A percentile compares a stretch with the other conserved stretches of the same genome.
Evolutionary conservation across 2,329 filamentous ascomycete species (phyloP).

Genomic region (Knufia fluminis): DNA sequence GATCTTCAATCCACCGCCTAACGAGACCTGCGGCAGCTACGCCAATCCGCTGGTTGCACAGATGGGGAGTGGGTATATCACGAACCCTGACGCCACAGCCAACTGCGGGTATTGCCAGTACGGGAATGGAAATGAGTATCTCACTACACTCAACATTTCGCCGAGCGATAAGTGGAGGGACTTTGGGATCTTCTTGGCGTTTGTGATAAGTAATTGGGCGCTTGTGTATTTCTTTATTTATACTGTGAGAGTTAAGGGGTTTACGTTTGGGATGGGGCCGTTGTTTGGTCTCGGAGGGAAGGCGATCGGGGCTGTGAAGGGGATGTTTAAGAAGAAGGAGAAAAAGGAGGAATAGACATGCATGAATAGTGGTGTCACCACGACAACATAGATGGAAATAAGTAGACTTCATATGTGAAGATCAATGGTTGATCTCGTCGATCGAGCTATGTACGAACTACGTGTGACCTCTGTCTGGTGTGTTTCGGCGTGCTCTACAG

Average conservation of each 20-base stretch:
- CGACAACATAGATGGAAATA: too few species aligned
- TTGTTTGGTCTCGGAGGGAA: slow-evolving; percentile 44
- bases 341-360: neutral
- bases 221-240: slow-evolving; percentile 72
- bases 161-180: slow-evolving; percentile 58
- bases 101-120: slow-evolving; percentile 66
- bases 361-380: too few species aligned
- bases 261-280: slow-evolving; percentile 58
- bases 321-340: slow-evolving; percentile 1
- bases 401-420: too few species aligned
- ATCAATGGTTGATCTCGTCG: too few species aligned
- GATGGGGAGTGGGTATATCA: slow-evolving; percentile 48
- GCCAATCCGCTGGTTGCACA: slow-evolving; percentile 44
- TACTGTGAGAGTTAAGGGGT: slow-evolving; percentile 59
- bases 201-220: slow-evolving; percentile 60
- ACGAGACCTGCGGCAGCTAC: slow-evolving; percentile 56
- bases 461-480: too few species aligned
- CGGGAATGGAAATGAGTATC: slow-evolving; percentile 55
- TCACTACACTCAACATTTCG: slow-evolving; percentile 45
- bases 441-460: too few species aligned
- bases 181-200: slow-evolving; percentile 64
- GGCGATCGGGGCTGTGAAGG: slow-evolving; percentile 24
- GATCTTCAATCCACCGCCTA: slow-evolving; percentile 56
- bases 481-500: too few species aligned
- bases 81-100: slow-evolving; percentile 48